phyloP scores from a whole-genome alignment of 495 filamentous ascomycete genomes.

The Cercophora newfieldiana region DNA sequence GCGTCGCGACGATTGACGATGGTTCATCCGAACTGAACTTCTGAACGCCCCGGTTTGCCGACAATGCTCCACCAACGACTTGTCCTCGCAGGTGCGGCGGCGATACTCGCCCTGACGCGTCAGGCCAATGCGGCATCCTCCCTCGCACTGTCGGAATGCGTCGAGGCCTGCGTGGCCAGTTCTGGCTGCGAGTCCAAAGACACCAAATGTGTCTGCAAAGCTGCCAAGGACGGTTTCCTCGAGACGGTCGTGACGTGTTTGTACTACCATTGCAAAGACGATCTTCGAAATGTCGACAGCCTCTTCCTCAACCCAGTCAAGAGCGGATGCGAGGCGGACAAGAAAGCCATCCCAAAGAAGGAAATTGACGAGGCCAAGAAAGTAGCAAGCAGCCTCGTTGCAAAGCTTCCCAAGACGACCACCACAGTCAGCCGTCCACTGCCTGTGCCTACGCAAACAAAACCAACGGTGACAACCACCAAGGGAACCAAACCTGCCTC shows the following conservation, averaged over 20 bases:
- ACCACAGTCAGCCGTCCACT: background rate
- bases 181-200: constrained; percentile 24
- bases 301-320: constrained; percentile 28
- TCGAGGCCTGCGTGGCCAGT: constrained; percentile 24
- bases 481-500: background rate
- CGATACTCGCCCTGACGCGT: constrained; percentile 13
- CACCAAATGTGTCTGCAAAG: constrained; percentile 32
- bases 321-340: constrained; percentile 23
- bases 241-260: constrained; percentile 31
- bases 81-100: constrained; percentile 12
- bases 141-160: constrained; percentile 25
- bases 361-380: constrained; percentile 25
- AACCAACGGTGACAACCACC: background rate
- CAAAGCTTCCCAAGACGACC: constrained; percentile 18
- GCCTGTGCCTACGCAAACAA: background rate
- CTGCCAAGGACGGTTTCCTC: constrained; percentile 23
- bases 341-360: constrained; percentile 22
- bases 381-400: constrained; percentile 24
- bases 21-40: background rate
- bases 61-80: constrained; percentile 20
- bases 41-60: background rate
- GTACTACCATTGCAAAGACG: constrained; percentile 30
- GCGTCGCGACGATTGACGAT: background rate
- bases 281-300: constrained; percentile 23
- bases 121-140: constrained; percentile 12